phyloP scores from a whole-genome alignment of 2,329 filamentous ascomycete genomes.

The Cryoendolithus antarcticus region DNA sequence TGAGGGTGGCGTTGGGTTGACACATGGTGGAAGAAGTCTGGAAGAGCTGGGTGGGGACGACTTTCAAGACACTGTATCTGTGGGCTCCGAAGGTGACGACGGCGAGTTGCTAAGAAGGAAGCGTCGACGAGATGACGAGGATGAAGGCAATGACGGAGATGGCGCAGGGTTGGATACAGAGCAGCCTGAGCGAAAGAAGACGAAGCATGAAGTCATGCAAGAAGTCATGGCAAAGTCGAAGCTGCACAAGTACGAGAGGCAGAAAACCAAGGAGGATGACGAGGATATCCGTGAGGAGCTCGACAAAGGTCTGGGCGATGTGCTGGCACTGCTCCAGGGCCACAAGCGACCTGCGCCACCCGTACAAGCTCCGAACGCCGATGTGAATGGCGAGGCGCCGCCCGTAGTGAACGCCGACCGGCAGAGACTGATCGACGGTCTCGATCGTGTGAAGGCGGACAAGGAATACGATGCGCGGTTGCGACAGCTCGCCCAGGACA shows the following conservation, averaged over 20 bases:
- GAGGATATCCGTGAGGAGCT: slow-evolving; percentile 74
- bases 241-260: slow-evolving; percentile 83
- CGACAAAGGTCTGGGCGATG: slow-evolving; percentile 67
- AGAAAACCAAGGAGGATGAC: slow-evolving; percentile 84
- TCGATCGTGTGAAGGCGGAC: slow-evolving; percentile 57
- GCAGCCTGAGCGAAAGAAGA: slow-evolving; percentile 59
- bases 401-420: slow-evolving; percentile 48
- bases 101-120: slow-evolving; percentile 30
- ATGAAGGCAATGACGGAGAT: slow-evolving; percentile 34
- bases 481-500: slow-evolving; percentile 71
- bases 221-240: slow-evolving; percentile 98
- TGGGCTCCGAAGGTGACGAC: slow-evolving; percentile 27
- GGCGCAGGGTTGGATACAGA: slow-evolving; percentile 37
- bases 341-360: slow-evolving; percentile 35
- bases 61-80: slow-evolving; percentile 35
- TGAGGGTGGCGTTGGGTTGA: slow-evolving; percentile 43
- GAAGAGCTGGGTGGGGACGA: slow-evolving; percentile 76
- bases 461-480: slow-evolving; percentile 80
- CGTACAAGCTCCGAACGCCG: slow-evolving; percentile 7
- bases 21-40: slow-evolving; percentile 55
- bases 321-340: slow-evolving; percentile 58
- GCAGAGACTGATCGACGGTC: slow-evolving; percentile 46
- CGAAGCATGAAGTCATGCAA: slow-evolving; percentile 94
- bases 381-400: slow-evolving; percentile 23
- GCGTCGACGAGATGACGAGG: slow-evolving; percentile 27